Evolutionary conservation across 495 filamentous ascomycete genomes (phyloP), one percentile per base, ranked within the genome.

Genomic region (Penicillium bialowiezense): DNA sequence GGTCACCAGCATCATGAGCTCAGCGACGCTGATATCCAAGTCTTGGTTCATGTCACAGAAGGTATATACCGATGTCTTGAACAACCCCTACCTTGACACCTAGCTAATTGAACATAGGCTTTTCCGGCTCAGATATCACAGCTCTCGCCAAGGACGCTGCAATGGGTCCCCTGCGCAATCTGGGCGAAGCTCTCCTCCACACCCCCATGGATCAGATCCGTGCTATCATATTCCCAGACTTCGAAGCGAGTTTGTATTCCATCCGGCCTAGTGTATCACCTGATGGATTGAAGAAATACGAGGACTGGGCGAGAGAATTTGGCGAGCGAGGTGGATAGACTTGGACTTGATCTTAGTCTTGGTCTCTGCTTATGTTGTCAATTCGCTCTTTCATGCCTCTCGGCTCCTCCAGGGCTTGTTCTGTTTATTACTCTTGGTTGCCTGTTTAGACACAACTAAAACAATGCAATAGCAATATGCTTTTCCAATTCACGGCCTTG

Each of bases 141-240:
- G 93, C 93, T 5, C 72, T 99, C 19, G 95, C 93, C 7, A 99
- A 99, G 68, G 93, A 99, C 63, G 93, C 93, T 8, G 93, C 93
- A 19, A 99, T 99, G 93, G 95, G 93, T 0, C 93, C 95, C 7
- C 77, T 99, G 12, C 84, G 95, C 15, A 91, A 88, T 46, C 75
- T 99, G 2, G 93, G 93, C 17, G 95, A 97, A 62, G 87, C 88
- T 14, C 73, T 99, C 32, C 75, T 99, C 19, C 82, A 88, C 53
- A 97, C 91, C 71, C 85, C 85, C 3, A 93, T 90, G 81, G 93
- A 97, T 49, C 85, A 97, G 49, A 96, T 99, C 59, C 79, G 92
- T 12, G 83, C 90, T 1, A 97, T 99, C 31, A 79, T 75, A 50
- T 81, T 91, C 26, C 62, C 75, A 26, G 93, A 99, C 64, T 99